phyloP scores from a whole-genome alignment of 2,329 filamentous ascomycete genomes.

The Fusarium virguliforme region DNA sequence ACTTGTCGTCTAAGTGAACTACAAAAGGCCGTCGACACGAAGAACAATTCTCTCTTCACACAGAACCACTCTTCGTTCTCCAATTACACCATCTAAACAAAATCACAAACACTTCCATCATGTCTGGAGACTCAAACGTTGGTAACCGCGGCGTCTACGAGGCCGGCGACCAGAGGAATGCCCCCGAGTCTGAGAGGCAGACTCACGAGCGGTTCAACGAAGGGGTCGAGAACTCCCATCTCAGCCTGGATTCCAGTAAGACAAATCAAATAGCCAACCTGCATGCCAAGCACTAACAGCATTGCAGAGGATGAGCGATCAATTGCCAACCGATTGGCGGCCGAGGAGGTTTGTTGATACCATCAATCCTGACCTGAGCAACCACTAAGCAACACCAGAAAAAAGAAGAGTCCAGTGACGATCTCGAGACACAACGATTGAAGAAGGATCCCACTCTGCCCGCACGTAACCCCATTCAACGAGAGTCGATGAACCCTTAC shows the following conservation, averaged over 20 bases:
- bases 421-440: conserved; percentile 58
- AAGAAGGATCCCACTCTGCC: conserved; percentile 76
- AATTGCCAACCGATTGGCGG: conserved; percentile 80
- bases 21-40: conserved; percentile 38
- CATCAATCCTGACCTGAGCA: neutral
- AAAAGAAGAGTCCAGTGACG: conserved; percentile 63
- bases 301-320: conserved; percentile 77
- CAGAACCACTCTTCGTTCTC: conserved; percentile 17
- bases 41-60: conserved; percentile 4
- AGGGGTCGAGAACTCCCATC: conserved; percentile 79
- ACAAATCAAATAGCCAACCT: neutral
- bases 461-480: conserved; percentile 57
- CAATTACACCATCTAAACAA: neutral
- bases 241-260: conserved; percentile 80
- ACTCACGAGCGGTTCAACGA: conserved; percentile 77
- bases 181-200: conserved; percentile 66
- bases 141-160: conserved; percentile 79
- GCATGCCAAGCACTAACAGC: conserved; percentile 59
- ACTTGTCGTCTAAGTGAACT: conserved; percentile 39
- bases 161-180: conserved; percentile 82
- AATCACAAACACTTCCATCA: conserved; percentile 40
- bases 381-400: conserved; percentile 28
- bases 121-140: conserved; percentile 73
- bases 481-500: conserved; percentile 8
- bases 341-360: conserved; percentile 68